A percentile compares a stretch with the other conserved stretches of the same genome.
These are phyloP conservation scores for Penicillium mononematosum DNA, from an alignment of 495 filamentous ascomycete species.

Conservation along the genomic window DNA sequence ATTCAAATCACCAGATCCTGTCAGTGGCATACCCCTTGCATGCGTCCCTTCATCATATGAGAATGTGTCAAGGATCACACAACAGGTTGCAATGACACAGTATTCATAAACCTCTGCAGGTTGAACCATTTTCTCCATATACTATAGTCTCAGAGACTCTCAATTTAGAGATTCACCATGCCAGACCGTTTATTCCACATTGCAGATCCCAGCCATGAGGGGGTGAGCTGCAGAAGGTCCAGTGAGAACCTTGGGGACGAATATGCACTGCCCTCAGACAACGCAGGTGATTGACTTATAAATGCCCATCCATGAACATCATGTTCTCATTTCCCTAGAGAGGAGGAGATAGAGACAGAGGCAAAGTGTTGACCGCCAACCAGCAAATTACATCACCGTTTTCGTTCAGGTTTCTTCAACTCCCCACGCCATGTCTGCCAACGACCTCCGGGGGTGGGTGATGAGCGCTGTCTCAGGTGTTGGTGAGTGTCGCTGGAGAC, in stretches of 20 bases:
- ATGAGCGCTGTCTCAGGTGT: constrained; percentile 83
- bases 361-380: constrained; percentile 20
- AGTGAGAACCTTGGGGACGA: constrained; percentile 23
- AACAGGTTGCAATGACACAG: background rate
- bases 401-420: constrained; percentile 12
- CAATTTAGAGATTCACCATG: background rate
- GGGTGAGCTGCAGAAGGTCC: background rate
- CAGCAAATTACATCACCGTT: constrained; percentile 22
- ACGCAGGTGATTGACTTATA: background rate
- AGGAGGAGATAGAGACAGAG: background rate
- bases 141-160: background rate
- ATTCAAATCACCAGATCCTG: background rate
- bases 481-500: constrained; percentile 48
- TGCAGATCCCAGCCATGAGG: background rate
- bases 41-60: background rate
- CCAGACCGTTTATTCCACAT: background rate
- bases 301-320: background rate
- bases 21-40: background rate
- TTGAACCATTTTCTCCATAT: background rate
- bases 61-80: background rate
- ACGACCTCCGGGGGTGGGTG: constrained; percentile 92
- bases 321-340: background rate
- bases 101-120: background rate
- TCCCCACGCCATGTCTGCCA: constrained; percentile 48
- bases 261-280: constrained; percentile 6